Evolutionary conservation across 495 filamentous ascomycete species (phyloP).

Genomic region (Aspergillus diversus): DNA sequence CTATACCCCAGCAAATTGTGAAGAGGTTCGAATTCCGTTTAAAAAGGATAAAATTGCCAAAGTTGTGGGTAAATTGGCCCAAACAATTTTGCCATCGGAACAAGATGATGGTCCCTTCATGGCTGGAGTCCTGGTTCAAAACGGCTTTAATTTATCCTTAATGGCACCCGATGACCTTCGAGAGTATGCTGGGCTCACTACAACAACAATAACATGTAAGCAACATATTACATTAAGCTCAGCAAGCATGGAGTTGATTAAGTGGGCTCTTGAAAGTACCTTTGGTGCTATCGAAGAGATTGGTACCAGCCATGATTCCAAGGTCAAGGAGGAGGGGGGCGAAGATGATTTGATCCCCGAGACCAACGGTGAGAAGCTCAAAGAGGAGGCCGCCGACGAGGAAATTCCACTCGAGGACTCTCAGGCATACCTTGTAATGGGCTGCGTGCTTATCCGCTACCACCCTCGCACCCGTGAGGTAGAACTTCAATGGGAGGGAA

Average conservation of each 20-base stretch:
- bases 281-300: slow-evolving; percentile 85
- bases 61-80: slow-evolving; percentile 91
- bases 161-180: slow-evolving; percentile 96
- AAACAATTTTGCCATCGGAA: slow-evolving; percentile 67
- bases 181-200: slow-evolving; percentile 93
- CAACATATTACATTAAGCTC: slow-evolving; percentile 84
- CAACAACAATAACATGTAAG: slow-evolving; percentile 88
- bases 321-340: slow-evolving; percentile 33
- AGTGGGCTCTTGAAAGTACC: slow-evolving; percentile 91
- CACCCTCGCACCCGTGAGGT: slow-evolving; percentile 69
- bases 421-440: slow-evolving; percentile 82
- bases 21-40: slow-evolving; percentile 94
- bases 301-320: slow-evolving; percentile 38
- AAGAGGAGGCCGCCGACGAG: slow-evolving; percentile 54
- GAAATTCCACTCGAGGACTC: slow-evolving; percentile 48
- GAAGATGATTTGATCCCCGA: slow-evolving; percentile 7
- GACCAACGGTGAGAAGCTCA: slow-evolving; percentile 37
- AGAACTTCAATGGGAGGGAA: slow-evolving; percentile 95
- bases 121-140: slow-evolving; percentile 90
- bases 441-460: slow-evolving; percentile 77
- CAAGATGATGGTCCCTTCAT: slow-evolving; percentile 62
- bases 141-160: slow-evolving; percentile 91
- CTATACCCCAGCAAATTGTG: slow-evolving; percentile 89
- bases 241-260: slow-evolving; percentile 86
- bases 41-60: slow-evolving; percentile 94